Evolutionary conservation across 78 protist genomes (phyloP).

Genomic region (slime mould (Dictyostelium discoideum)): DNA sequence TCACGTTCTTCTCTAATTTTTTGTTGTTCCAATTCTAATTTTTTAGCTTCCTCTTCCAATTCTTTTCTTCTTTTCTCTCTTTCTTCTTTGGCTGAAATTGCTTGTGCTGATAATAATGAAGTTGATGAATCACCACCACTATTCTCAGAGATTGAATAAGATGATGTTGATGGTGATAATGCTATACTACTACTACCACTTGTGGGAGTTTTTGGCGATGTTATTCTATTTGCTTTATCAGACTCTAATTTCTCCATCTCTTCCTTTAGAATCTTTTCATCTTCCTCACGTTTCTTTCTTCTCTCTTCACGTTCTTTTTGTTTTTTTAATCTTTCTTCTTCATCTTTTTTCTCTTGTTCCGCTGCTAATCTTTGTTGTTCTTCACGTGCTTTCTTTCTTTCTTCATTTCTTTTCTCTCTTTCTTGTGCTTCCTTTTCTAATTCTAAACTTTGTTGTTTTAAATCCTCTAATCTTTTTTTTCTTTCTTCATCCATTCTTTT

Average conservation of each 20-base stretch:
- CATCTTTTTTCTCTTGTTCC: conserved; percentile 62
- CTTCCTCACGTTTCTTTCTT: conserved; percentile 16
- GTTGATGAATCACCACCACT: conserved; percentile 34
- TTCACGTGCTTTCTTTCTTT: conserved; percentile 25
- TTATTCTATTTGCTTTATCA: not conserved
- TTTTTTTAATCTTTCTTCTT: conserved; percentile 35
- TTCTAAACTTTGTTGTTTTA: conserved; percentile 40
- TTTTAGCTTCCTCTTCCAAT: conserved; percentile 31
- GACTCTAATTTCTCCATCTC: conserved; percentile 33
- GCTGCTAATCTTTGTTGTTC: conserved; percentile 6
- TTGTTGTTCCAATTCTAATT: conserved; percentile 20
- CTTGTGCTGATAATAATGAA: not conserved
- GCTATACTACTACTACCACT: not conserved
- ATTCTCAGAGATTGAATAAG: not conserved
- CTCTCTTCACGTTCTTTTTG: conserved; percentile 64
- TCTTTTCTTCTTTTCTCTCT: conserved; percentile 23
- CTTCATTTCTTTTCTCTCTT: conserved; percentile 53
- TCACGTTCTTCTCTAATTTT: conserved; percentile 60
- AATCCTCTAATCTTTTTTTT: conserved; percentile 44
- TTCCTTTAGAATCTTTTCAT: conserved; percentile 11
- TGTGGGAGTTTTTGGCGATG: not conserved
- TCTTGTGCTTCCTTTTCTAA: conserved; percentile 46
- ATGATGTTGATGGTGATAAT: conserved; percentile 4
- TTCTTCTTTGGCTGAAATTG: not conserved
- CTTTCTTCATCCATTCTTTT: conserved; percentile 50